A percentile compares a stretch with the other conserved stretches of the same genome.
Evolutionary conservation across 1,284 basidiomycete species (phyloP).

Genomic region (Puccinia horiana): DNA sequence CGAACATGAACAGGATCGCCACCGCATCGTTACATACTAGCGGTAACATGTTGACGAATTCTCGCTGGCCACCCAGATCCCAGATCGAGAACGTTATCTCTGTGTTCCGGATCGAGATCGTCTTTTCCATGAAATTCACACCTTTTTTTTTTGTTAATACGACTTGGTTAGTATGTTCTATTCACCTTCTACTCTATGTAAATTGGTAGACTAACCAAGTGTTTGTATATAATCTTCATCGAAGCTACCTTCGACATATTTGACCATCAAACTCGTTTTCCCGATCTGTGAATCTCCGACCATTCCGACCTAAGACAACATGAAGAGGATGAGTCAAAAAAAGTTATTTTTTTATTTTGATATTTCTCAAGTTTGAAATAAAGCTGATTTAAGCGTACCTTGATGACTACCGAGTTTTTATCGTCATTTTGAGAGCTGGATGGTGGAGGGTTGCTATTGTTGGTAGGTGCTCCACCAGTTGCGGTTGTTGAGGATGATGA

Average conservation of each 20-base stretch:
- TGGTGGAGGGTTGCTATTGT: not conserved
- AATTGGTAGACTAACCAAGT: constrained; percentile 61
- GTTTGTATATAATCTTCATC: constrained; percentile 98
- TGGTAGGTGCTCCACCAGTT: not conserved
- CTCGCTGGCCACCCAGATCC: constrained; percentile 95
- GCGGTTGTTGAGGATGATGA: not conserved
- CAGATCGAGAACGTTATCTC: constrained; percentile 99
- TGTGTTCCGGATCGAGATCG: constrained; percentile 91
- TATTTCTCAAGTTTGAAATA: not conserved
- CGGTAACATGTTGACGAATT: constrained; percentile 98
- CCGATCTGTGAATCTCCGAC: constrained; percentile 98
- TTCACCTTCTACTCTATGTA: not conserved
- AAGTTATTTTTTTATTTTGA: not conserved
- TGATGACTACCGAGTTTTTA: constrained; percentile 50
- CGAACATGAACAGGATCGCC: constrained; percentile 99
- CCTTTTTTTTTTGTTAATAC: constrained; percentile 63
- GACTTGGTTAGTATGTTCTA: not conserved
- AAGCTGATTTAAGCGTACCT: constrained; percentile 11
- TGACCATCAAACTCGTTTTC: constrained; percentile 97
- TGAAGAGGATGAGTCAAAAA: constrained; percentile 56
- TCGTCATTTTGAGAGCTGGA: constrained; percentile 32
- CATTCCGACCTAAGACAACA: constrained; percentile 97
- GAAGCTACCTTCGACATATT: constrained; percentile 95
- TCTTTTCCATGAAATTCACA: constrained; percentile 99
- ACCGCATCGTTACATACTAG: constrained; percentile 97